A percentile compares a stretch with the other conserved stretches of the same genome.
phyloP scores from a whole-genome alignment of 768 basidiomycete genomes.

The Tulasnella sp. region DNA sequence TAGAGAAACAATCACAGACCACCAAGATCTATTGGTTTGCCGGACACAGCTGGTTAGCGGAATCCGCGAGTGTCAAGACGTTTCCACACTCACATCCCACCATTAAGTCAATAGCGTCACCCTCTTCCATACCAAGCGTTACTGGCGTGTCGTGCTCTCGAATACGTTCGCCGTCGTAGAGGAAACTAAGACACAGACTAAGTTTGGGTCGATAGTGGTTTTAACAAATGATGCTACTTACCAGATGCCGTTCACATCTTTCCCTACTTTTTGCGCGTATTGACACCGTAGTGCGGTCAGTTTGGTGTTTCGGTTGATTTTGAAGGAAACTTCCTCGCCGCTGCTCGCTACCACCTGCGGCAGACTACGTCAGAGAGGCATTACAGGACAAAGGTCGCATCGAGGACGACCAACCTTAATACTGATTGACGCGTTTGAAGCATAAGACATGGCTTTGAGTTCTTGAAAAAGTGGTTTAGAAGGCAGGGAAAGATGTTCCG shows the following conservation, averaged over 20 bases:
- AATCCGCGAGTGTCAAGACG: neutral
- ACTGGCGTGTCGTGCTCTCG: conserved; percentile 82
- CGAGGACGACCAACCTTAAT: neutral
- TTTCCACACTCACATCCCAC: conserved; percentile 65
- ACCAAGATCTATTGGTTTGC: neutral
- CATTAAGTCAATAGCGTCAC: conserved; percentile 93
- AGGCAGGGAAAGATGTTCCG: neutral
- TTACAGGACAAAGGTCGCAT: neutral
- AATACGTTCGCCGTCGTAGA: conserved; percentile 87
- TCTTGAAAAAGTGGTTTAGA: neutral
- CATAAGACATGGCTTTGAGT: neutral
- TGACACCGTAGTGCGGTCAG: conserved; percentile 88
- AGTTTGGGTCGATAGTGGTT: neutral
- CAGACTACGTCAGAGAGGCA: neutral
- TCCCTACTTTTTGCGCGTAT: conserved; percentile 88
- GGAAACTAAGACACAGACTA: conserved; percentile 54
- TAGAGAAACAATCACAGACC: neutral
- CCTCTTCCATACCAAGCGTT: conserved; percentile 78
- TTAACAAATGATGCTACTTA: conserved; percentile 40
- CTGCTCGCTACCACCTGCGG: conserved; percentile 64
- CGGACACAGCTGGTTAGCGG: neutral
- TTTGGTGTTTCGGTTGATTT: conserved; percentile 91
- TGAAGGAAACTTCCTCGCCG: conserved; percentile 92
- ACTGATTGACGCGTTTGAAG: conserved; percentile 6
- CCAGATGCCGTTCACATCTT: conserved; percentile 84